phyloP scores from a whole-genome alignment of 352 stramenopile genomes.

The Saprolegnia parasitica region DNA sequence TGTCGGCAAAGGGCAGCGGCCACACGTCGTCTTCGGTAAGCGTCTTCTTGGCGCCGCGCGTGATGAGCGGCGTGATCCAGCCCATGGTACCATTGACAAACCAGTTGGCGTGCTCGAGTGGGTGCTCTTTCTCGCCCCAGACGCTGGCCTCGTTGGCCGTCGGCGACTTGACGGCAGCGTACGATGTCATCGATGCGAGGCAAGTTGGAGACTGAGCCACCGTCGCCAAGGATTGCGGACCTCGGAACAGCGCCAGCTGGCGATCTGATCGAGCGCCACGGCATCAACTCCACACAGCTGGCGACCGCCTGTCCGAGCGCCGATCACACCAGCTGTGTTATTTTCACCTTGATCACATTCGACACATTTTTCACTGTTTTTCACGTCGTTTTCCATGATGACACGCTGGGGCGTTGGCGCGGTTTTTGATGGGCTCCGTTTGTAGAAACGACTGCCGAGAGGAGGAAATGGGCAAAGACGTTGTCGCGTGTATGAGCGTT shows the following conservation, averaged over 20 bases:
- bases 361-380: too few species aligned
- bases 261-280: too few species aligned
- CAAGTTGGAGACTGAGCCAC: neutral
- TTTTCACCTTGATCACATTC: too few species aligned
- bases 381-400: too few species aligned
- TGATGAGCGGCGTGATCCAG: conserved; percentile 39
- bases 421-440: too few species aligned
- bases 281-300: neutral
- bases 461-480: too few species aligned
- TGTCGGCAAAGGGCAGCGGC: conserved; percentile 31
- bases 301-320: too few species aligned
- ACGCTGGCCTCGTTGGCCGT: neutral
- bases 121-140: conserved; percentile 26
- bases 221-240: neutral
- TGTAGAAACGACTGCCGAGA: too few species aligned
- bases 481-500: too few species aligned
- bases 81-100: conserved; percentile 51
- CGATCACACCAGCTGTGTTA: too few species aligned
- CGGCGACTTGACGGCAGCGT: neutral
- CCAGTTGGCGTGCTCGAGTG: conserved; percentile 37
- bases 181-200: neutral
- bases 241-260: neutral
- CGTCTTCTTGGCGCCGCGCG: neutral
- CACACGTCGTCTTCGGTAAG: conserved; percentile 25
- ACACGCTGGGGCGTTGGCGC: too few species aligned